Base-by-base conservation (phyloP, 495 filamentous ascomycete species). In the Oleoguttula mirabilis region DNA sequence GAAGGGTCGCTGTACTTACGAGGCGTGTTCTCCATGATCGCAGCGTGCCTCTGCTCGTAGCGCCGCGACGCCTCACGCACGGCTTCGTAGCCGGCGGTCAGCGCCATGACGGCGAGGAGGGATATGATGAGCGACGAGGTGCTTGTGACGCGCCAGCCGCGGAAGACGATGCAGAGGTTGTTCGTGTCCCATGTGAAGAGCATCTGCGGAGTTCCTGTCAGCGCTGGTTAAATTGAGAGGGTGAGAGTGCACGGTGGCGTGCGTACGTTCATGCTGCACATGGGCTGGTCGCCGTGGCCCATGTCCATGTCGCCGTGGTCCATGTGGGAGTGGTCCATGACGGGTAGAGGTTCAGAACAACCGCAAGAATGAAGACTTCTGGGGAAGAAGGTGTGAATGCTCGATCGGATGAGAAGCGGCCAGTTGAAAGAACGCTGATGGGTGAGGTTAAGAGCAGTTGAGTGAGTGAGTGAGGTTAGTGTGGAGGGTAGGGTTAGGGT, bases 91-190 rank as follows among this genome's bases (percentile, higher is more conserved):
- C 85, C 86, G 10, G 85, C 85, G 20, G 81, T 81, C 47, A 98
- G 67, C 41, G 79, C 69, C 39, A 87, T 77, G 50, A 98, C 76
- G 40, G 75, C 83, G 36, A 84, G 59, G 49, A 98, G 78, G 23
- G 87, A 93, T 54, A 83, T 56, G 56, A 94, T 52, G 21, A 98
- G 77, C 6, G 76, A 75, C 19, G 70, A 44, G n/a, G 76, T 75
- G 30, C 75, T 77, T 38, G 65, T 72, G 60, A 96, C 66, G 56
- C 79, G 90, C 90, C 90, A 98, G 65, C 77, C 73, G 50, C 69
- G 77, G 70, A 95, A 98, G 62, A 96, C 71, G 56, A 98, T 88
- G 71, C 90, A 98, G 45, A 98, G 82, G 62, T 95, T 76, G 33
- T 74, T 68, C 14, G 85, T 87, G 53, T 82, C 72, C 92, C 90